These are phyloP conservation scores for Torrubiella hemipterigena DNA, from an alignment of 2,329 filamentous ascomycete species.

Conservation along the genomic window DNA sequence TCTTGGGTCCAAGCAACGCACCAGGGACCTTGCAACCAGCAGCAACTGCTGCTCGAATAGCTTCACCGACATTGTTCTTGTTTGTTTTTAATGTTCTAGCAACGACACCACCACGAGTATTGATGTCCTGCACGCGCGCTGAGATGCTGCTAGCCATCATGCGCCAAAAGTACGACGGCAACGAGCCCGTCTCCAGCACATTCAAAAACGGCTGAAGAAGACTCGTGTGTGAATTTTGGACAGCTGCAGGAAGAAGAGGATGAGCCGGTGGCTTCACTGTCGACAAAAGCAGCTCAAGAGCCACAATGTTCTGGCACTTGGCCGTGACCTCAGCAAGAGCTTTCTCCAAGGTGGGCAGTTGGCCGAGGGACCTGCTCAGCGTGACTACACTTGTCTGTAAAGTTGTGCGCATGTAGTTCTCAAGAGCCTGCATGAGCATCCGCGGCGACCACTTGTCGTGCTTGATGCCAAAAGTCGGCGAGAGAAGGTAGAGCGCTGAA, in stretches of 20 bases:
- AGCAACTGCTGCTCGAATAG: conserved; percentile 72
- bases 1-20: conserved; percentile 29
- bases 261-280: conserved; percentile 56
- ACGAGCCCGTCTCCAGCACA: conserved; percentile 73
- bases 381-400: conserved; percentile 68
- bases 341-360: conserved; percentile 70
- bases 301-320: conserved; percentile 84
- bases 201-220: conserved; percentile 63
- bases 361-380: conserved; percentile 63
- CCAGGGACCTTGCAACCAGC: conserved; percentile 60
- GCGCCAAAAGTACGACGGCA: conserved; percentile 90
- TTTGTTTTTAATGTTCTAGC: conserved; percentile 72
- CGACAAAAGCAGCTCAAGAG: conserved; percentile 67
- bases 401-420: conserved; percentile 70
- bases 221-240: conserved; percentile 25
- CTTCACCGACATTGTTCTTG: conserved; percentile 60
- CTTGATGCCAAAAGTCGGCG: conserved; percentile 45
- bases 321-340: conserved; percentile 71
- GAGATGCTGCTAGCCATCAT: conserved; percentile 70
- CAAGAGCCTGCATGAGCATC: conserved; percentile 63
- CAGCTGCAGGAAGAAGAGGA: conserved; percentile 40
- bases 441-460: conserved; percentile 51
- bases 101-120: conserved; percentile 70
- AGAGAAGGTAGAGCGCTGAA: conserved; percentile 69
- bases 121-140: conserved; percentile 70